Conservation (phyloP, 768 basidiomycete genomes). For the Terana coerulea region DNA sequence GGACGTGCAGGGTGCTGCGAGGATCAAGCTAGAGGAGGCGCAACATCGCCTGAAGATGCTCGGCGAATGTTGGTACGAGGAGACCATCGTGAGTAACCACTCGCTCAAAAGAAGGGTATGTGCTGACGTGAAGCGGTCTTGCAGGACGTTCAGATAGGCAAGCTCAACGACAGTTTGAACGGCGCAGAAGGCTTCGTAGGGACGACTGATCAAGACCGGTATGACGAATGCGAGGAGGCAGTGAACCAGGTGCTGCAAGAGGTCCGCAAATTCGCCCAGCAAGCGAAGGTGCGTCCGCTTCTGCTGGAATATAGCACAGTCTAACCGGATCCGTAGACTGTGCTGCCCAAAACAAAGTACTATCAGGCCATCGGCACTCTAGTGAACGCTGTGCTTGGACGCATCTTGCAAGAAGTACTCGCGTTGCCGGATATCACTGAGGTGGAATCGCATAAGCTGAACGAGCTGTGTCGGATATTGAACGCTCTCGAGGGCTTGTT, state of each 20-base stretch:
- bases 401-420: conserved; percentile 70
- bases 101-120: not conserved
- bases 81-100: conserved; percentile 61
- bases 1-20: conserved; percentile 12
- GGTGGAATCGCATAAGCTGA: conserved; percentile 77
- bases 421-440: conserved; percentile 84
- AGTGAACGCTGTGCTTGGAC: conserved; percentile 61
- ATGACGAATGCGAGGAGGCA: conserved; percentile 70
- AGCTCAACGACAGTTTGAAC: conserved; percentile 44
- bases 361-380: conserved; percentile 68
- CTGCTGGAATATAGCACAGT: not conserved
- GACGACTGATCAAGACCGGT: conserved; percentile 68
- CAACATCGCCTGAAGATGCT: conserved; percentile 47
- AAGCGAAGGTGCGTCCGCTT: conserved; percentile 57
- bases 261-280: conserved; percentile 58
- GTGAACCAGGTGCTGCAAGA: conserved; percentile 60
- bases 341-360: conserved; percentile 70
- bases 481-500: conserved; percentile 81
- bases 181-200: conserved; percentile 64
- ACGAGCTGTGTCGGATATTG: conserved; percentile 78
- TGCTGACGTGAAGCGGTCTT: conserved; percentile 4
- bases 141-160: conserved; percentile 48
- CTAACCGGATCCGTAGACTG: conserved; percentile 37
- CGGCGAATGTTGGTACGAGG: conserved; percentile 68
- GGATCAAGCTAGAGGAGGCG: conserved; percentile 50